Evolutionary conservation across 306 rosid genomes (phyloP).

Genomic region (Benincasa hispida): DNA sequence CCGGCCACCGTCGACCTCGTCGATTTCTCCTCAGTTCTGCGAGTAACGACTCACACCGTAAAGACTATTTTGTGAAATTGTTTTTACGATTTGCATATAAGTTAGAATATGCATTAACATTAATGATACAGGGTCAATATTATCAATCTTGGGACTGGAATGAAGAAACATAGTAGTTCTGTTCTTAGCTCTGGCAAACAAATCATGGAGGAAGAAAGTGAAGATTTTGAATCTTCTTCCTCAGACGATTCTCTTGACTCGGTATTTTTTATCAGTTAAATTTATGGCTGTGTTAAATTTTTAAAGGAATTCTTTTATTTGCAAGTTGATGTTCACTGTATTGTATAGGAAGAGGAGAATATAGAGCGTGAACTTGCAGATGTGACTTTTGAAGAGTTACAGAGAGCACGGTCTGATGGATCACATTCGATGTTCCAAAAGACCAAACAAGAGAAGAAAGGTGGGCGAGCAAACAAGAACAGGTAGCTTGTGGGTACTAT

Average conservation of each 20-base stretch:
- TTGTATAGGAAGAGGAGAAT: conserved; percentile 43
- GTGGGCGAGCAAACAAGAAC: conserved; percentile 64
- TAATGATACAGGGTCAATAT: not conserved
- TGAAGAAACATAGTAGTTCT: conserved; percentile 7
- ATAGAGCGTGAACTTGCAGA: conserved; percentile 63
- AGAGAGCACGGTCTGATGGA: conserved; percentile 68
- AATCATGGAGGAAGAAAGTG: conserved; percentile 9
- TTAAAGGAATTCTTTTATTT: not conserved
- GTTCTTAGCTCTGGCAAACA: conserved; percentile 8
- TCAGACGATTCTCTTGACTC: conserved; percentile 10
- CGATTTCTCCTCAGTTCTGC: too few species aligned
- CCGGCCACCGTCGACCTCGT: too few species aligned
- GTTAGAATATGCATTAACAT: not conserved
- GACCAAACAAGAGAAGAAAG: conserved; percentile 30
- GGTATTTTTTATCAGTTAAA: not conserved
- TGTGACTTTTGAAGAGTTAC: conserved; percentile 76
- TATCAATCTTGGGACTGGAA: not conserved
- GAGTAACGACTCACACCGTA: not conserved
- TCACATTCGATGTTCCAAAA: conserved; percentile 31
- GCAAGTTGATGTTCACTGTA: not conserved
- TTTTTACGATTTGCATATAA: not conserved
- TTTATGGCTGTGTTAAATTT: not conserved
- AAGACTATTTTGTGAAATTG: not conserved
- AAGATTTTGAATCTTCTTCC: conserved; percentile 13
- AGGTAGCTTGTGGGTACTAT: conserved; percentile 24